phyloP scores from a whole-genome alignment of 306 rosid genomes.

The Prunus davidiana region DNA sequence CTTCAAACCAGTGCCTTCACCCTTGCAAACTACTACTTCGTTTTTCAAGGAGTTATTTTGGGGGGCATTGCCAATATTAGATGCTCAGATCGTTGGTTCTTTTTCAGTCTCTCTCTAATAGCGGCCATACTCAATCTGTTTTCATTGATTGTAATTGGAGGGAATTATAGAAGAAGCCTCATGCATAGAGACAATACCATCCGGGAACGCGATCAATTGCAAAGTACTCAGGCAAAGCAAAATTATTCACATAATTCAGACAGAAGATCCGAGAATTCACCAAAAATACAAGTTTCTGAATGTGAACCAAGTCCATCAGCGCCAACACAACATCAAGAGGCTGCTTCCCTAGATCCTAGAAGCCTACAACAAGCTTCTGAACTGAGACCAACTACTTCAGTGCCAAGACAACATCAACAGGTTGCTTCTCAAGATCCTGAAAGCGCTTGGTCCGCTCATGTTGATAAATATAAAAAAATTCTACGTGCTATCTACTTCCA shows the following conservation, averaged over 20 bases:
- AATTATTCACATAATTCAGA: not conserved
- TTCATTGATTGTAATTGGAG: not conserved
- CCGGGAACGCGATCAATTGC: not conserved
- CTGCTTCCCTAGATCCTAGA: too few relatives aligned
- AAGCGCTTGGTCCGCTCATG: too few relatives aligned
- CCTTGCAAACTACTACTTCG: slow-evolving; percentile 1
- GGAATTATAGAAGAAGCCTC: not conserved
- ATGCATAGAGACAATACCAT: not conserved
- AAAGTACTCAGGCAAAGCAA: not conserved
- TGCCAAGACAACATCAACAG: too few relatives aligned
- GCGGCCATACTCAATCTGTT: not conserved
- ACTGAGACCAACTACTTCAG: too few relatives aligned
- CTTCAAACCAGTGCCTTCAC: not conserved
- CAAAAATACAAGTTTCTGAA: too few relatives aligned
- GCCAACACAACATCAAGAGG: too few relatives aligned
- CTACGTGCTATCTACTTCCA: too few relatives aligned
- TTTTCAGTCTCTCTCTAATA: not conserved
- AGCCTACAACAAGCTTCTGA: too few relatives aligned
- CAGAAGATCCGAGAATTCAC: too few relatives aligned
- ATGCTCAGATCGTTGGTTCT: not conserved
- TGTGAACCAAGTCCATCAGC: too few relatives aligned
- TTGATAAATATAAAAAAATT: too few relatives aligned
- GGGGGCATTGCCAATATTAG: not conserved
- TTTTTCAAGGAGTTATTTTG: not conserved
- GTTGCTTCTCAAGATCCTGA: not conserved